A percentile compares a stretch with the other conserved stretches of the same genome.
Evolutionary conservation across 1,284 basidiomycete genomes (phyloP).

Genomic region (Amylostereum chailletii): DNA sequence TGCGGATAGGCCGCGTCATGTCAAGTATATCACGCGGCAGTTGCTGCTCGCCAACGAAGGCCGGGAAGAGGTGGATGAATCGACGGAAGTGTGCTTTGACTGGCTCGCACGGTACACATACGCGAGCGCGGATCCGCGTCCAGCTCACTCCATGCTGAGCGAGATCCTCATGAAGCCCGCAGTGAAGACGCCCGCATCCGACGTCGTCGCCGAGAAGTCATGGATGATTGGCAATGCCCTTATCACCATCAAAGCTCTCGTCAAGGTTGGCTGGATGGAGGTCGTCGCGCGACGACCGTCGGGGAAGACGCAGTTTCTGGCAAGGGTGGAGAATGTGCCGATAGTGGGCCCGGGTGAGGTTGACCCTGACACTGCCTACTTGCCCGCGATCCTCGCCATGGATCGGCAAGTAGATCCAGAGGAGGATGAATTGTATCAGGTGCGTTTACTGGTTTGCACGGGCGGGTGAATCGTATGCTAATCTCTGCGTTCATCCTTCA

Average conservation of each 20-base stretch:
- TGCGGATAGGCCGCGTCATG: constrained; percentile 76
- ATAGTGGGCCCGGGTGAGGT: constrained; percentile 78
- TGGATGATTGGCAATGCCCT: constrained; percentile 89
- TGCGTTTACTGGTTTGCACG: constrained; percentile 1
- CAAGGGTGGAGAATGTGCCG: constrained; percentile 85
- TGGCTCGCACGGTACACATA: constrained; percentile 96
- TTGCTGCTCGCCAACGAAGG: constrained; percentile 85
- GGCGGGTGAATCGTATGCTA: too few species aligned
- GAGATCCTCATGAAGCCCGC: constrained; percentile 60
- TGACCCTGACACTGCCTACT: constrained; percentile 64
- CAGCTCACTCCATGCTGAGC: constrained; percentile 72
- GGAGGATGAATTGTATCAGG: constrained; percentile 12
- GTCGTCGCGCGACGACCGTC: constrained; percentile 83
- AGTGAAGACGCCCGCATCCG: constrained; percentile 21
- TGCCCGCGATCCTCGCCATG: constrained; percentile 69
- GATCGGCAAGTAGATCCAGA: constrained; percentile 39
- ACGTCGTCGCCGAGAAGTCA: constrained; percentile 54
- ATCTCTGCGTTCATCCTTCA: constrained; percentile 1
- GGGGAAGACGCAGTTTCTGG: constrained; percentile 83
- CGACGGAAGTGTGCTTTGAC: constrained; percentile 95
- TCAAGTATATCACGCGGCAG: constrained; percentile 83
- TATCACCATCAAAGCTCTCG: constrained; percentile 74
- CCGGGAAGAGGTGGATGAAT: constrained; percentile 71
- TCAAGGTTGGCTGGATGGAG: constrained; percentile 84
- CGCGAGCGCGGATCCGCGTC: constrained; percentile 88